These are phyloP conservation scores for Candida taoyuanica DNA, from an alignment of 805 yeast genomes.

Conservation along the genomic window DNA sequence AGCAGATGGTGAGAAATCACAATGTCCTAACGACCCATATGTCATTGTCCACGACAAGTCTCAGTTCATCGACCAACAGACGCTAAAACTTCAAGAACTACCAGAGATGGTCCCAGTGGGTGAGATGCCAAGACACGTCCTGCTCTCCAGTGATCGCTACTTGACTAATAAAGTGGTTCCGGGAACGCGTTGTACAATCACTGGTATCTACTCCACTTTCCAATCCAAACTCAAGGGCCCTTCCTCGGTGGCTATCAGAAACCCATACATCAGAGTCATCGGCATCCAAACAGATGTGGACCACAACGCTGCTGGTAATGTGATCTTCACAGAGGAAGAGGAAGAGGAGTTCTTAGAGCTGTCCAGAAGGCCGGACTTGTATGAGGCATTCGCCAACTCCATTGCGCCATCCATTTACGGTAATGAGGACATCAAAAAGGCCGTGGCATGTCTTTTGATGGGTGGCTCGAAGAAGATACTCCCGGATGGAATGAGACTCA, in stretches of 20 bases:
- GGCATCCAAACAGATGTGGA: slow-evolving; percentile 87
- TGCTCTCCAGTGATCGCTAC: slow-evolving; percentile 83
- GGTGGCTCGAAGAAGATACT: slow-evolving; percentile 90
- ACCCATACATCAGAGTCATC: slow-evolving; percentile 81
- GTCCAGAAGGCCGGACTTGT: slow-evolving; percentile 79
- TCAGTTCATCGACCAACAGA: slow-evolving; percentile 91
- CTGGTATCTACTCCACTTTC: slow-evolving; percentile 90
- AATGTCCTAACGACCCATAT: slow-evolving; percentile 91
- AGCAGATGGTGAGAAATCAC: slow-evolving; percentile 46
- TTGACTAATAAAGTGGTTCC: slow-evolving; percentile 90
- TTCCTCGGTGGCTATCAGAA: slow-evolving; percentile 81
- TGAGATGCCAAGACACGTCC: slow-evolving; percentile 93
- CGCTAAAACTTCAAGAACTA: slow-evolving; percentile 89
- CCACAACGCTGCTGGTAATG: slow-evolving; percentile 52
- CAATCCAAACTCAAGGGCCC: slow-evolving; percentile 61
- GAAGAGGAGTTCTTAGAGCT: slow-evolving; percentile 84
- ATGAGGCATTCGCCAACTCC: slow-evolving; percentile 77
- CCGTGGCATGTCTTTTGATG: slow-evolving; percentile 86
- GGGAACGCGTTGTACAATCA: slow-evolving; percentile 87
- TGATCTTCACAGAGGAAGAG: slow-evolving; percentile 82
- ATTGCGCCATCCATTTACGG: slow-evolving; percentile 98
- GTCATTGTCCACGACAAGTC: slow-evolving; percentile 91
- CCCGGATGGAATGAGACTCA: slow-evolving; percentile 93
- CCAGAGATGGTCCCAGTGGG: slow-evolving; percentile 99
- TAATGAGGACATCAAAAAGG: slow-evolving; percentile 85